These are phyloP conservation scores for Priceomyces haplophilus DNA, from an alignment of 805 yeast species.

Conservation along the genomic window DNA sequence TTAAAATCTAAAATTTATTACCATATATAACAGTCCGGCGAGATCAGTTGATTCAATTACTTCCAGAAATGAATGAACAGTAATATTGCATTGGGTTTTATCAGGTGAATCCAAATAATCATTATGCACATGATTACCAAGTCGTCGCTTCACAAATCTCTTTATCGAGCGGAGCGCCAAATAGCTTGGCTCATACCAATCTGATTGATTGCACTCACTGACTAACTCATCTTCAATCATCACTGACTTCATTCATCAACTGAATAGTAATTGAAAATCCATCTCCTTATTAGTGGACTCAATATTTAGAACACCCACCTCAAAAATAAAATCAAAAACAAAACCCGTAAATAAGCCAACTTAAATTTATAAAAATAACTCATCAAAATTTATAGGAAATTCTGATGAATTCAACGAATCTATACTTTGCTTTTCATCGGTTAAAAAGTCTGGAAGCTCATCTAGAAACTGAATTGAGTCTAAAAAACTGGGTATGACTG, in stretches of 20 bases:
- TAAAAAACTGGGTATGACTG: slow-evolving; percentile 32
- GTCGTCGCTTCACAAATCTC: not conserved
- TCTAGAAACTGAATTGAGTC: slow-evolving; percentile 13
- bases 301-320: not conserved
- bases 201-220: not conserved
- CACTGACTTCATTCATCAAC: not conserved
- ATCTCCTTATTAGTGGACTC: not conserved
- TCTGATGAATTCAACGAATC: not conserved
- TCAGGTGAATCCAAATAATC: too few relatives aligned
- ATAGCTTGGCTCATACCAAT: not conserved
- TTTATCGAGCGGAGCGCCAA: not conserved
- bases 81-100: too few relatives aligned
- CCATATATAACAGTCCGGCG: not conserved
- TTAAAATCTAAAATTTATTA: not conserved
- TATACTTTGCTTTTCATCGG: not conserved
- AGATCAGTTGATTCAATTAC: too few relatives aligned
- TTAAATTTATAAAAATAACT: slow-evolving; percentile 24
- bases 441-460: slow-evolving; percentile 11
- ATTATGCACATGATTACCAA: not conserved
- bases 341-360: slow-evolving; percentile 2
- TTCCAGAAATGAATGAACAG: too few relatives aligned
- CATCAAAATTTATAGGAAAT: slow-evolving; percentile 21
- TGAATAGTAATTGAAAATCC: not conserved
- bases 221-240: not conserved
- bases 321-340: slow-evolving; percentile 1